Base-by-base conservation (phyloP, 306 rosid genomes). In the Casuarina glauca region DNA sequence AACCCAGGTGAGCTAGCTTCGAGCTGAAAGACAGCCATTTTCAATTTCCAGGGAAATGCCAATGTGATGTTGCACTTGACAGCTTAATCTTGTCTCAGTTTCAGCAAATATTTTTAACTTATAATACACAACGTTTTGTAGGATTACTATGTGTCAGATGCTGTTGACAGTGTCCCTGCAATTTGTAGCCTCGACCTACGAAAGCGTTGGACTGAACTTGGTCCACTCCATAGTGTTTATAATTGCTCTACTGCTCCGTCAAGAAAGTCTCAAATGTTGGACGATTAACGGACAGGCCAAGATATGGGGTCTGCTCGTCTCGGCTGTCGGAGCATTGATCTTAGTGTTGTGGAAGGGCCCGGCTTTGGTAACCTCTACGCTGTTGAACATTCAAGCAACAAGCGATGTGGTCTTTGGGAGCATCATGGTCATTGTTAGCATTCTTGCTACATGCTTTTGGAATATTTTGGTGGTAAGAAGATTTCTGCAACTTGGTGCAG, bases 191-290 rank as follows among this genome's bases (percentile, higher is more conserved):
- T 72, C 76, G 15, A 72, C 61, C 4, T 72, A 50, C n/a, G 48
- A 72, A 53, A 53, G 76, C 26, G 48, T 72, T 36, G 76, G 63
- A 9, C 5, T 72, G 63, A 72, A 72, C 76, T 39, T 72, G 76
- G 62, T 72, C 48, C 76, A 66, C 45, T 52, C 62, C 1, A 1
- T 52, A 36, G 76, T 72, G 15, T 72, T 72, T 72, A 54, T 51
- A 36, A 32, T 72, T 63, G 76, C 76, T 4, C 76, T 72, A 16
- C 38, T 72, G 9, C 39, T 72, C 50, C 38, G 15, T 5, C 66
- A 72, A 72, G 64, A 52, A 36, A 72, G 53, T 13, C 50, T 72
- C 26, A 72, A 7, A 53, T 72, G 42, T 36, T 72, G 61, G 61
- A 53, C 49, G 64, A 36, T 72, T 0, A 9, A 72, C 45, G 66